These are phyloP conservation scores for Phoenix roebelenii DNA, from an alignment of 176 grass and related monocot species.

Conservation along the genomic window DNA sequence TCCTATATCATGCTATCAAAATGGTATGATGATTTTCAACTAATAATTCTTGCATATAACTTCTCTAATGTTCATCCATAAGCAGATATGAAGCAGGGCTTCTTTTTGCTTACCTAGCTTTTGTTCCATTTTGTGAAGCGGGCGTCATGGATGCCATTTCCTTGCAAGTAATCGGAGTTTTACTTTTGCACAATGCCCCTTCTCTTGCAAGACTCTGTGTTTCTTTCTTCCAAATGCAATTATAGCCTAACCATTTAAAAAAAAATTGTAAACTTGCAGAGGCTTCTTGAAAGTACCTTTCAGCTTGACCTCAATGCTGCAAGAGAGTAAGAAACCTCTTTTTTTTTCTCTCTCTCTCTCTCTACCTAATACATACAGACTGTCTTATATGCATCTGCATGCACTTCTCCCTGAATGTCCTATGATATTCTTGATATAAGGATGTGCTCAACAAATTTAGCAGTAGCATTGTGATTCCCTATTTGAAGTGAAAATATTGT, in stretches of 20 bases:
- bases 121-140: conserved; percentile 82
- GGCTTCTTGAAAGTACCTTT: conserved; percentile 80
- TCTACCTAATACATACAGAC: too few species aligned
- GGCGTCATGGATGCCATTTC: conserved; percentile 64
- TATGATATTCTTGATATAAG: too few species aligned
- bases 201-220: neutral
- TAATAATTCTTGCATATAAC: neutral
- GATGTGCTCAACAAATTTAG: too few species aligned
- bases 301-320: conserved; percentile 65
- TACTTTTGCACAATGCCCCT: neutral
- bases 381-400: too few species aligned
- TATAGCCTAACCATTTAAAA: conserved; percentile 1
- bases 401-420: too few species aligned
- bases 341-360: neutral
- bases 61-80: neutral
- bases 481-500: too few species aligned
- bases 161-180: conserved; percentile 43
- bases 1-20: too few species aligned
- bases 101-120: conserved; percentile 84
- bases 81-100: conserved; percentile 88
- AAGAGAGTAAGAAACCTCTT: conserved; percentile 60
- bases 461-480: too few species aligned
- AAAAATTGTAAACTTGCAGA: conserved; percentile 42
- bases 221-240: neutral
- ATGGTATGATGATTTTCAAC: neutral